Evolutionary conservation across 768 basidiomycete species (phyloP).

Genomic region (Tremella fuciformis): DNA sequence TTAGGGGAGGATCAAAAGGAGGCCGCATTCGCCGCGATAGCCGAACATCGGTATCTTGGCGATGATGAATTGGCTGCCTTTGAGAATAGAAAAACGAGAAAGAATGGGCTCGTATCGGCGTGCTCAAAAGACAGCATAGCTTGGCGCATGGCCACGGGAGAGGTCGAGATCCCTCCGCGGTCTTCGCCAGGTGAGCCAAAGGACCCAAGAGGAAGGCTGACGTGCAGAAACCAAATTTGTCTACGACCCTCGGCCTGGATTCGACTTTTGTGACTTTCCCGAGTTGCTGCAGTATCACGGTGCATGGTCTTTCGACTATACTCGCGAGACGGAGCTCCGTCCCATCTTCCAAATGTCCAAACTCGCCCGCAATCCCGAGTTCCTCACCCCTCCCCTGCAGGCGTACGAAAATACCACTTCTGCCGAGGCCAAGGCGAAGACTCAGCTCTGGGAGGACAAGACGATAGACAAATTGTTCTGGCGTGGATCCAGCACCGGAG

Average conservation of each 20-base stretch:
- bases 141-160: constrained; percentile 8
- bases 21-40: constrained; percentile 27
- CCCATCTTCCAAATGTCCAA: constrained; percentile 50
- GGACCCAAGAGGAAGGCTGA: too few species aligned
- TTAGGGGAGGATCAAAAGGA: constrained; percentile 40
- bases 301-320: constrained; percentile 22
- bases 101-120: too few species aligned
- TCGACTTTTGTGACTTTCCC: constrained; percentile 46
- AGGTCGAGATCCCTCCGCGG: constrained; percentile 25
- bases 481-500: constrained; percentile 45
- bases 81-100: constrained; percentile 31
- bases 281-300: constrained; percentile 37
- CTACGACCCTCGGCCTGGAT: constrained; percentile 36
- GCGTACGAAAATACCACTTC: constrained; percentile 18
- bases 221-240: constrained; percentile 31
- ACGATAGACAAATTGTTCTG: constrained; percentile 37
- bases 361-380: constrained; percentile 40
- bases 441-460: constrained; percentile 45
- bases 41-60: constrained; percentile 27
- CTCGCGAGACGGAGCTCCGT: constrained; percentile 41
- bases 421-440: constrained; percentile 26
- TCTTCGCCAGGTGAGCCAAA: constrained; percentile 27
- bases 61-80: constrained; percentile 33
- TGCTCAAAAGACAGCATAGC: background rate
- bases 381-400: constrained; percentile 48